phyloP scores from a whole-genome alignment of 208 protist genomes.

The Trypanosoma lewisi region DNA sequence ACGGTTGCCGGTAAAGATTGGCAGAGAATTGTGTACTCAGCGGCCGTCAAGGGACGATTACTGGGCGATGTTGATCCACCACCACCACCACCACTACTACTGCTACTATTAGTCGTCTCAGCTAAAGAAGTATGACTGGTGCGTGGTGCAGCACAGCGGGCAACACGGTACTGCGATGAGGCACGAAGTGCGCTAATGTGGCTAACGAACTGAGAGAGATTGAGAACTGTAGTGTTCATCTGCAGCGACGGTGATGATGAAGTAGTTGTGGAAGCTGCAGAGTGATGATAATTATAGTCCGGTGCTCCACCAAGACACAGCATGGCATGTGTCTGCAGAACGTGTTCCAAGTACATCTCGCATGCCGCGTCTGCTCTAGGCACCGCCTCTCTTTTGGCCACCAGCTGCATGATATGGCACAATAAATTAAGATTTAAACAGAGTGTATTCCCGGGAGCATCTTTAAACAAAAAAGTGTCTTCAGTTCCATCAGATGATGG shows the following conservation, averaged over 20 bases:
- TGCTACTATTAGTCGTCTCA: neutral
- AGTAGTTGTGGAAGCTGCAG: too few relatives aligned
- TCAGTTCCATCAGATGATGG: neutral
- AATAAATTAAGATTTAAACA: slow-evolving; percentile 31
- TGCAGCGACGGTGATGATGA: slow-evolving; percentile 4
- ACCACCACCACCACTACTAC: too few relatives aligned
- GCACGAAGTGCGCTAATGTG: slow-evolving; percentile 21
- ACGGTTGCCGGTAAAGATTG: slow-evolving; percentile 29
- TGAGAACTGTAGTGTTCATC: neutral
- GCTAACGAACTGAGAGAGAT: slow-evolving; percentile 12
- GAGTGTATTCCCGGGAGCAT: slow-evolving; percentile 30
- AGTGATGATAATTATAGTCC: slow-evolving; percentile 25
- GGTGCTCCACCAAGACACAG: slow-evolving; percentile 39
- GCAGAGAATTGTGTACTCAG: slow-evolving; percentile 79
- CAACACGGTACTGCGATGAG: slow-evolving; percentile 8
- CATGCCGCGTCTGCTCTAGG: slow-evolving; percentile 14
- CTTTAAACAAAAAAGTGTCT: slow-evolving; percentile 35
- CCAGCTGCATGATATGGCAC: slow-evolving; percentile 20
- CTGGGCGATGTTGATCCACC: neutral
- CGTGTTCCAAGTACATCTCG: slow-evolving; percentile 54
- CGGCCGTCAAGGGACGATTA: slow-evolving; percentile 48
- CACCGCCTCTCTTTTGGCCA: slow-evolving; percentile 7
- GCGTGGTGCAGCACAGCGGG: slow-evolving; percentile 6
- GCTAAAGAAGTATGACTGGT: neutral
- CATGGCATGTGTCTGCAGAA: slow-evolving; percentile 61